Percentiles rank a stretch among this genome's conserved stretches.
phyloP scores from a whole-genome alignment of 441 rosid species.

The Rhodomyrtus psidioides region DNA sequence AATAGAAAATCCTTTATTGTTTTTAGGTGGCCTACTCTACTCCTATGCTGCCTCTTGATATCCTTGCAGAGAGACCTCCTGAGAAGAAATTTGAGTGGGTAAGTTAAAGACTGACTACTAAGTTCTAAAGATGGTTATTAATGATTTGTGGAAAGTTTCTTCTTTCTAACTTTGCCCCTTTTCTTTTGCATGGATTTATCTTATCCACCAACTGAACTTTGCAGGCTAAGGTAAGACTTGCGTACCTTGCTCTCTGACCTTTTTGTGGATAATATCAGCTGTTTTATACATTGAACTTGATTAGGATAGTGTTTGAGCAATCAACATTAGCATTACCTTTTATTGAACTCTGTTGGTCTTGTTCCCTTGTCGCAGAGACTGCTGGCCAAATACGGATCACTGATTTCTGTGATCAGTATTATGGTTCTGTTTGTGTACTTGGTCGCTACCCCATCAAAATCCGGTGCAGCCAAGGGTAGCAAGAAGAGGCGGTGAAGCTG shows the following conservation, averaged over 20 bases:
- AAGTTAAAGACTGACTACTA: slow-evolving; percentile 8
- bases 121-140: neutral
- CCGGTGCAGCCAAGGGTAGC: slow-evolving; percentile 51
- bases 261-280: neutral
- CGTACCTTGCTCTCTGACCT: neutral
- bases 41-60: slow-evolving; percentile 71
- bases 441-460: slow-evolving; percentile 52
- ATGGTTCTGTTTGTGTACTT: slow-evolving; percentile 64
- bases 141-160: neutral
- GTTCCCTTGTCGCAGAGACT: slow-evolving; percentile 46
- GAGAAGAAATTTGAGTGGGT: slow-evolving; percentile 67
- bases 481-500: slow-evolving; percentile 70
- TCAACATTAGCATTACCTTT: neutral
- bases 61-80: slow-evolving; percentile 79
- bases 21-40: slow-evolving; percentile 71
- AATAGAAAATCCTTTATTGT: neutral
- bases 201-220: slow-evolving; percentile 14
- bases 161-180: neutral
- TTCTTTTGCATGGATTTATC: slow-evolving; percentile 32
- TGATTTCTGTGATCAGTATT: slow-evolving; percentile 65
- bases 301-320: neutral
- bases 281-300: neutral
- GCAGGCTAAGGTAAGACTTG: slow-evolving; percentile 77
- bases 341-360: neutral
- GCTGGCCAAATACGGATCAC: slow-evolving; percentile 69